These are phyloP conservation scores for Hymenoscyphus infarciens DNA, from an alignment of 2,329 filamentous ascomycete genomes.

Conservation along the genomic window DNA sequence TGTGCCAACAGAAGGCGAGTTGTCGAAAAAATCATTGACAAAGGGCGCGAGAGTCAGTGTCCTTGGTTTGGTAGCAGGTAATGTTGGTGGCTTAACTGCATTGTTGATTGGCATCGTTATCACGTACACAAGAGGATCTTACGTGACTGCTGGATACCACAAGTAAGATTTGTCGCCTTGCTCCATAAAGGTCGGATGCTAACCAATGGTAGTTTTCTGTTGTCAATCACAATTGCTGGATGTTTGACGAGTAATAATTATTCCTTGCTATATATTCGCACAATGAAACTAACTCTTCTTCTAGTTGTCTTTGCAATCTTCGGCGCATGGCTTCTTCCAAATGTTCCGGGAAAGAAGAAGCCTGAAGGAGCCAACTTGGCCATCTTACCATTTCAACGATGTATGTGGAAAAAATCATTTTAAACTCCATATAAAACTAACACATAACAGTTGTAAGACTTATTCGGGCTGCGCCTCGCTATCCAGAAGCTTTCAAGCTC, in stretches of 20 bases:
- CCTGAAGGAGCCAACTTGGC: conserved; percentile 7
- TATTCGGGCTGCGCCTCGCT: background rate
- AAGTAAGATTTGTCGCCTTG: conserved; percentile 1
- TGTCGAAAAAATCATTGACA: background rate
- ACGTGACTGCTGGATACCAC: conserved; percentile 6
- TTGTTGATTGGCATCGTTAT: conserved; percentile 10
- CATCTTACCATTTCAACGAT: conserved; percentile 7
- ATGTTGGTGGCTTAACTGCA: conserved; percentile 8
- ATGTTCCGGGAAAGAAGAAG: conserved; percentile 4
- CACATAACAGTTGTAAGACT: background rate
- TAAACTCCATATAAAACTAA: background rate
- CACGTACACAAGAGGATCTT: conserved; percentile 11
- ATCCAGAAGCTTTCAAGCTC: conserved; percentile 12
- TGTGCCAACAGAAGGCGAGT: background rate
- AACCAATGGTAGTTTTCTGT: conserved; percentile 5
- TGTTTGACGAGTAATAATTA: conserved; percentile 6
- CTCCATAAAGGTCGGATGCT: background rate
- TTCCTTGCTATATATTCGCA: background rate
- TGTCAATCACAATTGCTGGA: conserved; percentile 9
- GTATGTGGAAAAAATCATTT: background rate
- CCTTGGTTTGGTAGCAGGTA: conserved; percentile 6
- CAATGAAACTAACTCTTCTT: background rate
- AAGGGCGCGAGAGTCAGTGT: conserved; percentile 12
- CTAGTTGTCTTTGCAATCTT: conserved; percentile 10
- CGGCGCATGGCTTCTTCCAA: conserved; percentile 7